Evolutionary conservation across 2,329 filamentous ascomycete genomes (phyloP), one percentile per base, ranked within the genome.

Genomic region (Lachnellula hyalina): DNA sequence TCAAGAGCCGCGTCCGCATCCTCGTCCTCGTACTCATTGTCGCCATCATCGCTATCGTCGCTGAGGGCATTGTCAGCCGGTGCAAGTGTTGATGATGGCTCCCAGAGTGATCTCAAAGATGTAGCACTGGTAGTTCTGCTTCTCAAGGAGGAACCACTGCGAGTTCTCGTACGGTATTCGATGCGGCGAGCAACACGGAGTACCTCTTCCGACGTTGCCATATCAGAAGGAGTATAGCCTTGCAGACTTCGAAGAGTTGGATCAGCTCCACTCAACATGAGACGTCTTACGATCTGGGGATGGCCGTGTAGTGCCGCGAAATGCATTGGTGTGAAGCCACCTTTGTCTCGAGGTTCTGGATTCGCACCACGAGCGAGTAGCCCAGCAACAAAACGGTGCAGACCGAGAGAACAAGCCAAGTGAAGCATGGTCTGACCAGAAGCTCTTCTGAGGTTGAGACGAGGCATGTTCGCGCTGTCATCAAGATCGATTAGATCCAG

Each of bases 371-470:
- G 81, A 9, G 85, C 87, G 19, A 95, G 75, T 25, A 95, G 77
- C 32, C 85, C 89, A 12, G 87, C 87, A 49, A 88, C 88, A 60
- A 95, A 86, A 47, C 87, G 82, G 59, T 85, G 81, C 62, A 90
- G 80, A 5, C 89, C 89, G 12, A 92, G 74, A 8, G 87, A 87
- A 62, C 85, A 89, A 2, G 88, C 89, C 58, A 92, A 76, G 65
- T 94, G 89, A 58, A 95, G 79, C 79, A 95, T 86, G 1, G 87
- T 90, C 66, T 93, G 88, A 0, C 89, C 89, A 12, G 83, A 88
- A 1, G 80, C 72, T 62, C 75, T 73, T 54, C 79, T 80, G 49
- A 86, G 74, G 66, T 94, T 88, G 58, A 89, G 82, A 25, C 80
- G 81, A 14, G 87, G 81, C 62, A 80, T 78, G 58, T 86, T 79